Percentiles rank a stretch among this genome's conserved stretches.
Conservation (phyloP, 2,329 filamentous ascomycete genomes). For the Sporothrix curviconia region DNA sequence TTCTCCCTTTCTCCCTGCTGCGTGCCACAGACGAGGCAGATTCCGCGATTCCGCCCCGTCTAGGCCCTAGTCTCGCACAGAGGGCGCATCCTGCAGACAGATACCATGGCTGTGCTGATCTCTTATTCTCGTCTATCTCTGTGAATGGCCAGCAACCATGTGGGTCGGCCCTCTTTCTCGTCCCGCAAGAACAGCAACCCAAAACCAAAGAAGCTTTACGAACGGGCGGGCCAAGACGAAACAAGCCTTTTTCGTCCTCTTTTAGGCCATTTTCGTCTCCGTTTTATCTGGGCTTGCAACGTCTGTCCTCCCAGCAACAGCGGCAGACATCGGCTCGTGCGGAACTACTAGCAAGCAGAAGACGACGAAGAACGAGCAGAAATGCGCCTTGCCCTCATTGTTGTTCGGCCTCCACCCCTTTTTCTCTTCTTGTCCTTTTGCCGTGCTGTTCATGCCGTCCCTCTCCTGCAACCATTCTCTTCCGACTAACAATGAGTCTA, state of each 20-base stretch:
- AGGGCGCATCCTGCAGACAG: neutral
- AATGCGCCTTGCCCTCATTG: conserved; percentile 5
- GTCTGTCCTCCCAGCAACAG: neutral
- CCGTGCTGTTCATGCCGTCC: neutral
- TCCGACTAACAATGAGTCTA: too few species aligned
- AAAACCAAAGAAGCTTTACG: conserved; percentile 4
- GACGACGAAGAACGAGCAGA: neutral
- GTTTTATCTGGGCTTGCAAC: too few species aligned
- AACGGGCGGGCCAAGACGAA: neutral
- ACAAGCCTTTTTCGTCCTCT: conserved; percentile 9
- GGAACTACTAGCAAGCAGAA: conserved; percentile 9
- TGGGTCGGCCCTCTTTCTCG: neutral
- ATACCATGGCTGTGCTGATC: neutral
- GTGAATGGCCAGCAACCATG: neutral
- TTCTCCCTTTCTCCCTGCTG: neutral
- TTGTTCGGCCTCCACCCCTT: neutral
- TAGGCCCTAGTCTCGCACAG: too few species aligned
- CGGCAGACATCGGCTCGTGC: conserved; percentile 8
- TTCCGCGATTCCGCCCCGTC: neutral
- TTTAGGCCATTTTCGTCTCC: neutral
- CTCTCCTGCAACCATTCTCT: too few species aligned
- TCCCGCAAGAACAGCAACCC: neutral
- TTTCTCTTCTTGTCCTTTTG: too few species aligned
- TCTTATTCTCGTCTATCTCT: too few species aligned
- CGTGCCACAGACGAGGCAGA: neutral